Evolutionary conservation across 108 stramenopile species (phyloP).

Genomic region (Aureococcus anophagefferens): DNA sequence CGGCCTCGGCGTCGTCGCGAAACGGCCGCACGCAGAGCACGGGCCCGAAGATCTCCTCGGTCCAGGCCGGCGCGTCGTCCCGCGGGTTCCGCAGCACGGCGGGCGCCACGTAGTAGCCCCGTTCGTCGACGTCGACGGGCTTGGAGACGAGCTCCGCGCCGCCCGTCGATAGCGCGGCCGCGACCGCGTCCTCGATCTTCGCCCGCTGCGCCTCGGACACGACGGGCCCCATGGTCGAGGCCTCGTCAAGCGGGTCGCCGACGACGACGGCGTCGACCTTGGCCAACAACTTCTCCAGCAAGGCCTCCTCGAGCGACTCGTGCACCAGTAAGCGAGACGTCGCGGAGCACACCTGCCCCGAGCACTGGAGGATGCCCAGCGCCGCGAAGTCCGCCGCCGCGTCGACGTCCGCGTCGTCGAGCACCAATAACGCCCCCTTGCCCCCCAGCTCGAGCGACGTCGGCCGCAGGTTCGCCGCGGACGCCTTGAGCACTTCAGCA

Average conservation of each 20-base stretch:
- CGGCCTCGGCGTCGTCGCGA: neutral
- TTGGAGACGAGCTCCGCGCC: too few relatives aligned
- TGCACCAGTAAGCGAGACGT: constrained; percentile 2
- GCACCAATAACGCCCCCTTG: constrained; percentile 10
- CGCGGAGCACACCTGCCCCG: too few relatives aligned
- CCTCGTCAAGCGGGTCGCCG: constrained; percentile 14
- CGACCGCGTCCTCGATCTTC: neutral
- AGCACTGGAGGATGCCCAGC: neutral
- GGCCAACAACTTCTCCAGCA: neutral
- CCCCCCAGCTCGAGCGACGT: constrained; percentile 16
- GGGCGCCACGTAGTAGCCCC: neutral
- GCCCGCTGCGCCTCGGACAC: constrained; percentile 2
- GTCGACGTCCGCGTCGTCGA: constrained; percentile 10
- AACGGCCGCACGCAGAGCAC: constrained; percentile 8
- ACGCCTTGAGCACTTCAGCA: neutral
- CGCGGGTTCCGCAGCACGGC: neutral
- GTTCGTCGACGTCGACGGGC: constrained; percentile 1
- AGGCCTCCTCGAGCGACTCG: neutral
- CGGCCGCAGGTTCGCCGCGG: neutral
- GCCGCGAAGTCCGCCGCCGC: neutral
- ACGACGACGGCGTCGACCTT: neutral
- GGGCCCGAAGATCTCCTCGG: constrained; percentile 17
- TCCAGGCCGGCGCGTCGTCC: neutral
- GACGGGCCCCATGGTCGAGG: constrained; percentile 9
- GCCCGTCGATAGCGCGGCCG: neutral